Conservation (phyloP, 2,329 filamentous ascomycete genomes). For the Talaromyces sp. region DNA sequence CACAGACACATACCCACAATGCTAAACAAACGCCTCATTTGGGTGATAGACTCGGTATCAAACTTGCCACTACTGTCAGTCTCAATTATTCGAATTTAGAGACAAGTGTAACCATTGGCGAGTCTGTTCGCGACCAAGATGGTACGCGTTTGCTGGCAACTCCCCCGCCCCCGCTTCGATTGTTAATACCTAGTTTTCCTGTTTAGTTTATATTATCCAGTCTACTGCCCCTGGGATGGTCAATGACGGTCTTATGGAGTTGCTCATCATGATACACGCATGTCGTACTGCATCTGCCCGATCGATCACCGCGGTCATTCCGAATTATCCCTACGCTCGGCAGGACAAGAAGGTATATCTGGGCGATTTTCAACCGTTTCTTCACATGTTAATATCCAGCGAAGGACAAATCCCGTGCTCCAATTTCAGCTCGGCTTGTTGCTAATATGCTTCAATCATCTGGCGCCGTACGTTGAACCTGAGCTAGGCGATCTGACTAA, state of each 20-base stretch:
- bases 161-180: not conserved
- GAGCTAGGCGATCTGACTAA: not conserved
- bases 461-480: slow-evolving; percentile 42
- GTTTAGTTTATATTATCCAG: slow-evolving; percentile 83
- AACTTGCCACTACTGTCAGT: slow-evolving; percentile 64
- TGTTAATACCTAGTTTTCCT: slow-evolving; percentile 10
- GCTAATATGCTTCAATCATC: slow-evolving; percentile 97
- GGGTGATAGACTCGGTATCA: slow-evolving; percentile 56
- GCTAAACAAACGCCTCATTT: not conserved
- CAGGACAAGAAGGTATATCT: slow-evolving; percentile 76
- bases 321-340: slow-evolving; percentile 91
- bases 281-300: slow-evolving; percentile 81
- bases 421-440: slow-evolving; percentile 91
- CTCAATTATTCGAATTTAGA: slow-evolving; percentile 62
- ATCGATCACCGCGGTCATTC: slow-evolving; percentile 89
- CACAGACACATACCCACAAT: not conserved
- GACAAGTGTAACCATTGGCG: slow-evolving; percentile 76
- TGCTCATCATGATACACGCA: slow-evolving; percentile 96
- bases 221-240: slow-evolving; percentile 92
- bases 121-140: slow-evolving; percentile 95
- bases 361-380: not conserved
- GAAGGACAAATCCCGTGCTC: slow-evolving; percentile 78
- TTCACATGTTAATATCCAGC: not conserved
- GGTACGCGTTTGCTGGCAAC: slow-evolving; percentile 43
- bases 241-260: slow-evolving; percentile 96